These are phyloP conservation scores for Somion occarium DNA, from an alignment of 1,284 basidiomycete species.

Conservation along the genomic window DNA sequence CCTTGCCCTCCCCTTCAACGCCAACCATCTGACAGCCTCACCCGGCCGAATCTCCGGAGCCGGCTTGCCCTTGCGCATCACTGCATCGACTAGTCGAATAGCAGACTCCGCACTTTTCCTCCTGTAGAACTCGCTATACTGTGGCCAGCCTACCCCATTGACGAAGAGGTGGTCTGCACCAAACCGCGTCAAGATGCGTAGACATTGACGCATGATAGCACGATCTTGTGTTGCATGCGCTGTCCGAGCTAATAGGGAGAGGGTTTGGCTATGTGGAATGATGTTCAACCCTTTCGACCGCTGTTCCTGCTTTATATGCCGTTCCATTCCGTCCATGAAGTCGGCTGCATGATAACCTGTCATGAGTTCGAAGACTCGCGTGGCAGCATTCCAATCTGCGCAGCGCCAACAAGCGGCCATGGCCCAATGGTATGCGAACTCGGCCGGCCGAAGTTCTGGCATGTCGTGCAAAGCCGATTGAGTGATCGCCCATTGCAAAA, in stretches of 20 bases:
- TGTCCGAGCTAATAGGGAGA: conserved; percentile 49
- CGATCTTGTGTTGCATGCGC: conserved; percentile 44
- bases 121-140: background rate
- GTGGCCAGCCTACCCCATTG: background rate
- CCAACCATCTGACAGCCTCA: conserved; percentile 16
- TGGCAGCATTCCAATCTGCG: conserved; percentile 55
- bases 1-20: conserved; percentile 16
- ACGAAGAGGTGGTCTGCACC: background rate
- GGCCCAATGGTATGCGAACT: conserved; percentile 48
- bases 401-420: conserved; percentile 55
- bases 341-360: conserved; percentile 53
- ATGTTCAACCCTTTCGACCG: conserved; percentile 37
- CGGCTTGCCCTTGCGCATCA: conserved; percentile 13
- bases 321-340: conserved; percentile 33
- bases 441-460: conserved; percentile 39
- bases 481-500: conserved; percentile 60
- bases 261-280: conserved; percentile 40
- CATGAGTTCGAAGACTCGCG: conserved; percentile 59
- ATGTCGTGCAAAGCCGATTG: conserved; percentile 36
- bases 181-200: conserved; percentile 46
- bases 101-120: conserved; percentile 16
- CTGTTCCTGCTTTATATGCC: conserved; percentile 6
- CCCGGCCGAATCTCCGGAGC: conserved; percentile 2
- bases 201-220: conserved; percentile 47
- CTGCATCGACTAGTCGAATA: conserved; percentile 17